phyloP scores from a whole-genome alignment of 1,284 basidiomycete genomes.

The Leucoagaricus sp. region DNA sequence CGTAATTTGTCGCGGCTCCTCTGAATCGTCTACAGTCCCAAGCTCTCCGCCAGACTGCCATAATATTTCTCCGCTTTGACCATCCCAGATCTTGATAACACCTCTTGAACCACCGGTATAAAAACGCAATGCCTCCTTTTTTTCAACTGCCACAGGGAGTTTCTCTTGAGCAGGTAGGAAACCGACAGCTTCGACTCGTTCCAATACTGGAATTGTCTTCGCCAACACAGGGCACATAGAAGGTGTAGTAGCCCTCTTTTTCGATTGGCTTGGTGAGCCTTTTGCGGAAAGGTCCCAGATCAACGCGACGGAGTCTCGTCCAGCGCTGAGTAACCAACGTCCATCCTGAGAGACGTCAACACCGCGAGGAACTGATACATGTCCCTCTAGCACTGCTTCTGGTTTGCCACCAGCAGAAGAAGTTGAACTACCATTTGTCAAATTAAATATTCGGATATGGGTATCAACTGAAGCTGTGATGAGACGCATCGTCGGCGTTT shows the following conservation, averaged over 20 bases:
- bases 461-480: constrained; percentile 91
- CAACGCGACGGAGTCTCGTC: constrained; percentile 87
- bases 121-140: constrained; percentile 53
- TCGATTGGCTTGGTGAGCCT: constrained; percentile 17
- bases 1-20: constrained; percentile 78
- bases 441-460: constrained; percentile 87
- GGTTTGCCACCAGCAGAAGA: constrained; percentile 65
- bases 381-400: constrained; percentile 82
- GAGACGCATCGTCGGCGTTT: constrained; percentile 70
- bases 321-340: constrained; percentile 85
- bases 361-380: constrained; percentile 88
- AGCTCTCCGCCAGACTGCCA: constrained; percentile 61
- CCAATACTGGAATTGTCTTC: constrained; percentile 86
- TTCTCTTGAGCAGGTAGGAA: constrained; percentile 57
- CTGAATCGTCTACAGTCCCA: constrained; percentile 53
- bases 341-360: constrained; percentile 85
- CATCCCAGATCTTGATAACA: constrained; percentile 82
- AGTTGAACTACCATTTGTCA: constrained; percentile 61
- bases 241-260: constrained; percentile 56
- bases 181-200: constrained; percentile 87
- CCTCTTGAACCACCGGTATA: constrained; percentile 93
- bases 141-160: constrained; percentile 43
- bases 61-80: constrained; percentile 61
- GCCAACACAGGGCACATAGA: constrained; percentile 55
- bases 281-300: constrained; percentile 78